phyloP scores from a whole-genome alignment of 169 alveolate species.

The Cryptosporidium sp. region DNA sequence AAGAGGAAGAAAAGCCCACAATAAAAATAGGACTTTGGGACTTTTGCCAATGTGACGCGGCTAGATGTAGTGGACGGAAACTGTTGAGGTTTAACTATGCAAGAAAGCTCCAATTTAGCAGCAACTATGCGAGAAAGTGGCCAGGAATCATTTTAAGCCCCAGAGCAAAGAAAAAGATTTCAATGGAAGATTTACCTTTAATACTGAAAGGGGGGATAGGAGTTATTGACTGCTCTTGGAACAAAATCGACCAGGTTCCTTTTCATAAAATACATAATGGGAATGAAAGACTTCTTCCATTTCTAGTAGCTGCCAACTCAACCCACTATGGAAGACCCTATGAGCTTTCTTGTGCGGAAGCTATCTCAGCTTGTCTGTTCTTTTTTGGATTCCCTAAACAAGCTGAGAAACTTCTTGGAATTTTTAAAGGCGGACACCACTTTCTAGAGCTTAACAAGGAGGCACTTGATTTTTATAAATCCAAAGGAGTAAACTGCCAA shows the following conservation, averaged over 20 bases:
- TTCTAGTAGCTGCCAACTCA: conserved; percentile 94
- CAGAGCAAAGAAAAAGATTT: conserved; percentile 84
- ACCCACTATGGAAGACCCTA: conserved; percentile 94
- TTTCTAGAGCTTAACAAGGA: conserved; percentile 87
- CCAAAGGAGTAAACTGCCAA: conserved; percentile 77
- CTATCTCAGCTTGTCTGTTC: conserved; percentile 92
- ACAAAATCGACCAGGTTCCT: conserved; percentile 87
- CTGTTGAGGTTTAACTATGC: conserved; percentile 84
- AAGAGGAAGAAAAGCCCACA: neutral
- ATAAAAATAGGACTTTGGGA: conserved; percentile 91
- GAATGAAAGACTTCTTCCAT: conserved; percentile 87
- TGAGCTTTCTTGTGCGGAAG: conserved; percentile 95
- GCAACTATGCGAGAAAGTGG: conserved; percentile 79
- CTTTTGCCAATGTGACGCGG: conserved; percentile 94
- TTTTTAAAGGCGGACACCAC: conserved; percentile 90
- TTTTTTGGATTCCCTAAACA: conserved; percentile 86
- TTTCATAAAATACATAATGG: conserved; percentile 81
- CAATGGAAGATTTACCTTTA: conserved; percentile 88
- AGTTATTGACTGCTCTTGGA: conserved; percentile 97
- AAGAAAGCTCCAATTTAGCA: conserved; percentile 28
- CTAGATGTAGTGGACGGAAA: conserved; percentile 94
- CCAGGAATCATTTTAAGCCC: conserved; percentile 92
- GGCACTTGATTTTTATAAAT: conserved; percentile 82
- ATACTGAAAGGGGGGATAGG: conserved; percentile 88
- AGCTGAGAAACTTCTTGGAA: conserved; percentile 85